Conservation (phyloP, 257 asterid genomes). For the Solanum piurae region DNA sequence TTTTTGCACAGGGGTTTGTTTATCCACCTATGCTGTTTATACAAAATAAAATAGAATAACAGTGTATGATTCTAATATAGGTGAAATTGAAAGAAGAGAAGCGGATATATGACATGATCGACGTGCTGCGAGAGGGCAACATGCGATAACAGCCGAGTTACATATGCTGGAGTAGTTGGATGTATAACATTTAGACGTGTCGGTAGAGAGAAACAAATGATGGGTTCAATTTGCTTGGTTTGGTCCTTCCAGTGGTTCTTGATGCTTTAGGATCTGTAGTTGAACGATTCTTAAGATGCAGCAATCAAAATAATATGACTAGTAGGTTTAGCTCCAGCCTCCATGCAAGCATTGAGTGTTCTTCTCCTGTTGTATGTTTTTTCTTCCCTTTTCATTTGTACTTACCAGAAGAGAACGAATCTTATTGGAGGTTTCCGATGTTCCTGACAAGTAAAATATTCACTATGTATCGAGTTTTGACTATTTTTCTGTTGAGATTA, state of each 20-base stretch:
- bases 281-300: neutral
- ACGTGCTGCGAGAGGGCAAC: constrained; percentile 86
- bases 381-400: neutral
- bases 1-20: neutral
- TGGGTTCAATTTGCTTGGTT: neutral
- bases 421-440: neutral
- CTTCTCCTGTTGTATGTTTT: neutral
- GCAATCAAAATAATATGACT: neutral
- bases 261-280: neutral
- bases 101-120: constrained; percentile 77
- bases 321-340: neutral
- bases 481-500: neutral
- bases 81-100: constrained; percentile 57
- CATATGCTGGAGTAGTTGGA: neutral
- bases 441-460: neutral
- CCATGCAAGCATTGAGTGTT: neutral
- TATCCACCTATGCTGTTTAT: neutral
- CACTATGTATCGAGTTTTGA: neutral
- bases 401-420: neutral
- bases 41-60: neutral
- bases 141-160: constrained; percentile 41
- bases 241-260: neutral
- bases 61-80: constrained; percentile 21
- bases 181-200: neutral
- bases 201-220: neutral